Evolutionary conservation across 2,329 filamentous ascomycete genomes (phyloP), one percentile per base, ranked within the genome.

Genomic region (Didymella lethalis): DNA sequence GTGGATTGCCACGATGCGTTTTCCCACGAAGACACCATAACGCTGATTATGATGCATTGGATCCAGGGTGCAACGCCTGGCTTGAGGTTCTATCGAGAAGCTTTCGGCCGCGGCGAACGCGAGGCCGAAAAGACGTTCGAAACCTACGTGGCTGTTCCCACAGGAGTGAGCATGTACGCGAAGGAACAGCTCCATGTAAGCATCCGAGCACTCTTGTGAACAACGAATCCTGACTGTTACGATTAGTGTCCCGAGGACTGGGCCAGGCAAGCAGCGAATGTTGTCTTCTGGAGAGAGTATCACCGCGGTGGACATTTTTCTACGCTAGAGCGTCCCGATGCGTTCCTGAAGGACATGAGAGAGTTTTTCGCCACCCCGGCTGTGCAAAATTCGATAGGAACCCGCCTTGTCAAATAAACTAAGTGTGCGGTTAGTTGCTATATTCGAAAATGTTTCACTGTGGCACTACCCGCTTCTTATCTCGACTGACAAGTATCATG

Each of bases 11-110:
- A 92, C 68, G 78, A 84, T 7, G 28, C 2, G 0, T 93, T 90
- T 90, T 88, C 86, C 0, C 87, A 91, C 61, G 89, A 93, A 54
- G 90, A 93, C 76, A 83, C 93, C 8, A 77, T 91, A 23, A 91
- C 87, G 0, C 93, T 90, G 90, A 77, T 93, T 0, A 86, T 82
- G 47, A 83, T 93, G 38, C 93, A 93, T 74, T 86, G 84, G 70
- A 92, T 92, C 76, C 28, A 47, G 23, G 45, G 45, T 88, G 85
- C 11, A 83, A 78, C 0, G 87, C 89, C 1, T 90, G 90, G 0
- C 87, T 90, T 0, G 87, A 86, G 67, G 68, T 54, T 67, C 57
- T 29, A 69, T 66, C 1, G 54, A 57, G 2, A 28, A 62, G 48
- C 54, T 73, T 10, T 64, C 74, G 48, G 84, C 84, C 0, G 59